A percentile compares a stretch with the other conserved stretches of the same genome.
phyloP scores from a whole-genome alignment of 1,284 basidiomycete genomes.

The Moesziomyces sp. region DNA sequence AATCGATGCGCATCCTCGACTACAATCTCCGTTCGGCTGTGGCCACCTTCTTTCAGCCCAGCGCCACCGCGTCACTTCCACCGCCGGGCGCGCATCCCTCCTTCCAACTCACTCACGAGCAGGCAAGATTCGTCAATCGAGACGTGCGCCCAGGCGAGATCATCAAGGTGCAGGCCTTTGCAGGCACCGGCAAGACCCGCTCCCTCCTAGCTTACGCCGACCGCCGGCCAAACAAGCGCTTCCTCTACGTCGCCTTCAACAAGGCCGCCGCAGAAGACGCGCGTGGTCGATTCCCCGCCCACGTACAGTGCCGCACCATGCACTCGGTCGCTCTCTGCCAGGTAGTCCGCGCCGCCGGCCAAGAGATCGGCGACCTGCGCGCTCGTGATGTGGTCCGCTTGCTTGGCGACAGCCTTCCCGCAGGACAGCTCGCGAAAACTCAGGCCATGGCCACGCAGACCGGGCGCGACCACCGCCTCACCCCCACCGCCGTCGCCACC shows the following conservation, averaged over 20 bases:
- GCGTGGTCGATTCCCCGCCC: slow-evolving; percentile 45
- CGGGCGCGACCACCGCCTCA: slow-evolving; percentile 39
- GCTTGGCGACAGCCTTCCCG: slow-evolving; percentile 46
- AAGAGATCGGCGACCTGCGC: slow-evolving; percentile 51
- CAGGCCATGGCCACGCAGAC: slow-evolving; percentile 34
- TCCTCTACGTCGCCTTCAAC: slow-evolving; percentile 64
- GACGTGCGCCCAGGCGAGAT: slow-evolving; percentile 52
- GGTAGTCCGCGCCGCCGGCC: slow-evolving; percentile 43
- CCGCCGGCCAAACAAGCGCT: slow-evolving; percentile 46
- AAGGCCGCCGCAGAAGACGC: slow-evolving; percentile 57
- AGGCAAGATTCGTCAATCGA: slow-evolving; percentile 47
- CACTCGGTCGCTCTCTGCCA: slow-evolving; percentile 58
- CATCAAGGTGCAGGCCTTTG: slow-evolving; percentile 61
- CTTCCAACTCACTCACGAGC: slow-evolving; percentile 59
- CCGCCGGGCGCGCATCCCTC: slow-evolving; percentile 6
- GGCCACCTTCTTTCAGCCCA: slow-evolving; percentile 42
- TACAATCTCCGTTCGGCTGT: slow-evolving; percentile 49
- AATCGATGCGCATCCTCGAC: slow-evolving; percentile 50
- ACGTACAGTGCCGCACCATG: slow-evolving; percentile 63
- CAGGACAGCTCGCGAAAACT: slow-evolving; percentile 30
- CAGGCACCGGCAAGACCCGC: slow-evolving; percentile 61
- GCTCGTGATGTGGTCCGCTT: slow-evolving; percentile 52
- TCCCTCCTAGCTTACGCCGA: slow-evolving; percentile 57
- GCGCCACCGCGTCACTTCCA: background rate
- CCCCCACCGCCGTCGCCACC: slow-evolving; percentile 55